Base-by-base conservation (phyloP, 768 basidiomycete species). In the Porphyrellus cyaneotinctus region DNA sequence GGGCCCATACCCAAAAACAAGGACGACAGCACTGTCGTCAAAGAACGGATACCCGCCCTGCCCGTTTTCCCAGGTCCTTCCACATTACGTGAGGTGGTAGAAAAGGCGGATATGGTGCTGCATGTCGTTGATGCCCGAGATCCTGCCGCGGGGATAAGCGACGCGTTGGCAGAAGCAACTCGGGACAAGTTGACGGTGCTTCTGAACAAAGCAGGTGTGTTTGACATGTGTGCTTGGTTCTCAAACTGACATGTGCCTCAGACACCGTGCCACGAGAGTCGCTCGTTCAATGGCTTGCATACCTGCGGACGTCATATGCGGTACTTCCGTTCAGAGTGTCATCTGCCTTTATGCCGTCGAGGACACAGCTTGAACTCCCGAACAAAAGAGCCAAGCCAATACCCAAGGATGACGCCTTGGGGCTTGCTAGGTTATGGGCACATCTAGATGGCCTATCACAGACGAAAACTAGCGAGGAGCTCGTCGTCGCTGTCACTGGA, bases 101-200 rank as follows among this genome's bases (percentile, higher is more conserved):
- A 90, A 57, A 76, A 77, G 50, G 85, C 91, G 31, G 89, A 97
- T 66, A 85, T 91, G 7, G 68, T 94, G 3, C 54, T 95, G 22
- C 76, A 93, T 66, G 81, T 95, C 14, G 76, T 95, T 39, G 94
- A 95, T 65, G 88, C 86, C 2, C 78, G 91, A 43, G 94, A 95
- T 66, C 92, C 94, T 12, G 66, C 80, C 12, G 75, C 87, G 18
- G 84, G 79, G 64, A 77, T 91, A 46, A 89, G 86, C 61, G 90
- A 94, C 64, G 70, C 77, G 20, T 67, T 85, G 43, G 69, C 72
- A 18, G 68, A 69, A 32, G 57, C 72, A 39, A 74, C 66, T 39
- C 66, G 54, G 36, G 79, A 68, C 54, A 78, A 78, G 61, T 70
- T 87, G 13, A 59, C 86, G 18, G 69, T 93, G n/a, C 74, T 95